Evolutionary conservation across 2,329 filamentous ascomycete genomes (phyloP).

Genomic region (Dothideomycetes sp.): DNA sequence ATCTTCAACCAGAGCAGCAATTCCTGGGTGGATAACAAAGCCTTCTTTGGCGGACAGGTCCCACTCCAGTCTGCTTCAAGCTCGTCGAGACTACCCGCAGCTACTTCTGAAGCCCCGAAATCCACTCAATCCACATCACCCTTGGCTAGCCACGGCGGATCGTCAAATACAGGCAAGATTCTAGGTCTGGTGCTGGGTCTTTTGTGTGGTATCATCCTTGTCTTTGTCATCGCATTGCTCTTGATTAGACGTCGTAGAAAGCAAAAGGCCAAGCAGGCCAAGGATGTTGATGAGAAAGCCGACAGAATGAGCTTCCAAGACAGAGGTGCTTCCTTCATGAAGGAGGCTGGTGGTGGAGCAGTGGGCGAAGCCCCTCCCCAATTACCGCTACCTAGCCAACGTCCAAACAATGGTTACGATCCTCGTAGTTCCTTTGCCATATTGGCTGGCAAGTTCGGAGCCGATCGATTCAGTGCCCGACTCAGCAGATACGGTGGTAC

Average conservation of each 20-base stretch:
- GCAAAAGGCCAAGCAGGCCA: slow-evolving; percentile 44
- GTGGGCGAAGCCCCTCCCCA: slow-evolving; percentile 18
- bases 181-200: slow-evolving; percentile 74
- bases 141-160: background rate
- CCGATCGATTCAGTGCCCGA: slow-evolving; percentile 8
- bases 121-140: slow-evolving; percentile 30
- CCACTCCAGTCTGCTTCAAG: slow-evolving; percentile 28
- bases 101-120: slow-evolving; percentile 22
- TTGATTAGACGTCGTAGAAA: slow-evolving; percentile 53
- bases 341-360: slow-evolving; percentile 38
- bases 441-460: slow-evolving; percentile 8
- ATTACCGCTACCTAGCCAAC: slow-evolving; percentile 17
- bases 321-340: slow-evolving; percentile 44
- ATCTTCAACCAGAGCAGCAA: slow-evolving; percentile 73
- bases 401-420: slow-evolving; percentile 12
- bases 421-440: slow-evolving; percentile 19
- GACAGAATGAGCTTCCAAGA: slow-evolving; percentile 42
- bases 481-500: slow-evolving; percentile 4
- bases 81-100: slow-evolving; percentile 22
- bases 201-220: slow-evolving; percentile 61
- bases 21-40: slow-evolving; percentile 64
- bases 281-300: slow-evolving; percentile 36
- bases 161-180: slow-evolving; percentile 46
- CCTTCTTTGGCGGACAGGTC: slow-evolving; percentile 45
- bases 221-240: slow-evolving; percentile 66